phyloP scores from a whole-genome alignment of 371 early-diverging fungal genomes.

The Mortierella sp. region DNA sequence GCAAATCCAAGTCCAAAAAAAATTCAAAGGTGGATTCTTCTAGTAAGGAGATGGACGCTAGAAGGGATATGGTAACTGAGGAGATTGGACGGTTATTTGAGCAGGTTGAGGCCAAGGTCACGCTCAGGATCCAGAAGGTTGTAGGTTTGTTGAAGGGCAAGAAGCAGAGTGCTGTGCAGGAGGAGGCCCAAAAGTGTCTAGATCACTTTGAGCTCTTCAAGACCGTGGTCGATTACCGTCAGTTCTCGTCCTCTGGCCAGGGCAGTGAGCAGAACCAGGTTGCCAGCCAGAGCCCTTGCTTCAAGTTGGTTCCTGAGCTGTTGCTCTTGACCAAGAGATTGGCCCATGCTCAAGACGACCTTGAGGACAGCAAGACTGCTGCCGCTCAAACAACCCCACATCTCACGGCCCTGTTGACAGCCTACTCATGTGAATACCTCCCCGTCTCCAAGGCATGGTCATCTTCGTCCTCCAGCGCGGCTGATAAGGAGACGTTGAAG shows the following conservation, averaged over 20 bases:
- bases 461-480: not conserved
- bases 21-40: not conserved
- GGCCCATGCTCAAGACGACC: not conserved
- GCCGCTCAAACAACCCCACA: slow-evolving; percentile 13
- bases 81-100: slow-evolving; percentile 22
- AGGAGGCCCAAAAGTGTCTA: slow-evolving; percentile 27
- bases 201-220: slow-evolving; percentile 47
- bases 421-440: slow-evolving; percentile 50
- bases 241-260: slow-evolving; percentile 3
- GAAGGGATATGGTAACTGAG: not conserved
- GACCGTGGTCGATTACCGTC: slow-evolving; percentile 33
- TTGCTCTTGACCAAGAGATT: slow-evolving; percentile 32
- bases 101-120: slow-evolving; percentile 17
- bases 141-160: not conserved
- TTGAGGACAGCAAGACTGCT: not conserved
- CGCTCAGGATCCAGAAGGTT: slow-evolving; percentile 24
- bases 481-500: slow-evolving; percentile 11
- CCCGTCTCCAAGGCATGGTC: slow-evolving; percentile 21
- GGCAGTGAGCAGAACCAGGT: not conserved
- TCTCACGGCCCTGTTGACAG: slow-evolving; percentile 35
- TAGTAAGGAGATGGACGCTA: not conserved
- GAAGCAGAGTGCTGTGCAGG: not conserved
- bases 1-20: slow-evolving; percentile 20
- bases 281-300: not conserved
- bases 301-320: slow-evolving; percentile 26